A percentile compares a stretch with the other conserved stretches of the same genome.
Evolutionary conservation across 176 grass and related monocot genomes (phyloP).

Genomic region (Ensete ventricosum): DNA sequence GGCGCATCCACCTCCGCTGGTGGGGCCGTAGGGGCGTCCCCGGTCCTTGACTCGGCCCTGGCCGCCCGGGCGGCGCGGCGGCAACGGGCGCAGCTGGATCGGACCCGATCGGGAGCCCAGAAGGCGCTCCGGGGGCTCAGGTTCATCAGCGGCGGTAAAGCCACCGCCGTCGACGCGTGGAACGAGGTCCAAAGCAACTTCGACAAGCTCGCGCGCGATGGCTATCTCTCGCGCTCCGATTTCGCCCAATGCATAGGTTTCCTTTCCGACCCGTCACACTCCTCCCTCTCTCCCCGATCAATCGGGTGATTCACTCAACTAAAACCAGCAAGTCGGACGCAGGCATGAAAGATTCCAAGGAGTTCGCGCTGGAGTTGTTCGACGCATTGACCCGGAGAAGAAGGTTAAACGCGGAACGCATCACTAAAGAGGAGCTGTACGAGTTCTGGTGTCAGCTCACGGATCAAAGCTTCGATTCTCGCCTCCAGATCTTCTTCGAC

Average conservation of each 20-base stretch:
- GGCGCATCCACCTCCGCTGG: background rate
- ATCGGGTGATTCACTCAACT: background rate
- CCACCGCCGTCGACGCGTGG: conserved; percentile 55
- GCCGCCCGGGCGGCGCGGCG: conserved; percentile 49
- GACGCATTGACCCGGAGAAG: conserved; percentile 85
- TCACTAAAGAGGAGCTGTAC: conserved; percentile 80
- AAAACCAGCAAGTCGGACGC: background rate
- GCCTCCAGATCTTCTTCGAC: conserved; percentile 99
- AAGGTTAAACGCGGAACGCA: conserved; percentile 51
- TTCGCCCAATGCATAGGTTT: conserved; percentile 97
- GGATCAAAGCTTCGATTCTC: conserved; percentile 94
- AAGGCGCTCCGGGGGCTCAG: conserved; percentile 80
- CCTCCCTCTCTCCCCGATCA: background rate
- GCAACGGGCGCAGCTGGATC: conserved; percentile 82
- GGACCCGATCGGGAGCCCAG: conserved; percentile 66
- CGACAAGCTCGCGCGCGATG: conserved; percentile 55
- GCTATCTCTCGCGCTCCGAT: conserved; percentile 63
- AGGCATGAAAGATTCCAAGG: conserved; percentile 96
- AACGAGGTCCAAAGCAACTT: conserved; percentile 68
- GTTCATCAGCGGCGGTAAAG: conserved; percentile 81
- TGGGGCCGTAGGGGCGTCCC: background rate
- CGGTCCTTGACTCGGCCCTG: conserved; percentile 68
- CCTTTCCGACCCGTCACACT: background rate
- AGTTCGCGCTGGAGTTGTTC: conserved; percentile 93
- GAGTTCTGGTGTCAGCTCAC: conserved; percentile 95